Evolutionary conservation across 2,329 filamentous ascomycete genomes (phyloP), one percentile per base, ranked within the genome.

Genomic region (Claviceps sorghi): DNA sequence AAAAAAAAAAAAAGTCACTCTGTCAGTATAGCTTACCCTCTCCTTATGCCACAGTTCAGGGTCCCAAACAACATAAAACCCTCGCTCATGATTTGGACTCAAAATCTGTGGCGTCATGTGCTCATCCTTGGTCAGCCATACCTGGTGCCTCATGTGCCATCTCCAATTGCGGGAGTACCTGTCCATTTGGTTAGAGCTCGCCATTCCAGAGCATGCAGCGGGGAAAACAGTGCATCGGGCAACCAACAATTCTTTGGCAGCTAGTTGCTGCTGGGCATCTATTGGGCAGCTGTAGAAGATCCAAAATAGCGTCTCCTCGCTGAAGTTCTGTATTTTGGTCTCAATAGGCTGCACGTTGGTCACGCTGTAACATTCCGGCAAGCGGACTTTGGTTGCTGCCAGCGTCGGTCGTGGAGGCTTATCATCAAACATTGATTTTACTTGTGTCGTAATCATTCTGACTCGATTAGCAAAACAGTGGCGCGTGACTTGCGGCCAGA

Each of bases 91-190:
- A 50, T 70, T 76, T 13, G 73, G 72, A 51, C 77, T 77, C 45
- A 84, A 64, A 17, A 75, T 71, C 54, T 80, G 78, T 32, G 80
- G 80, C 45, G 77, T 74, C 78, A 83, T 79, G 57, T 79, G 69
- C 53, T 83, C 79, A 59, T 84, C 81, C 64, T 84, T 84, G 5
- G 81, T 84, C 49, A 84, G 66, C 81, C 81, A 84, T 26, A 83
- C 65, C 57, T 80, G 78, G 26, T 80, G 66, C 63, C 81, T 81
- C 69, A 83, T 83, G 63, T 84, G 80, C 76, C 80, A 84, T 55
- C 81, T 71, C 81, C 81, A 84, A 63, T 82, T 82, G 21, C 81
- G 75, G 54, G 74, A 75, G 59, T 79, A 78, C 44, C 80, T 83
- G 53, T 9, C n/a, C 22, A 34, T 43, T 56, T 38, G 52, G 54